Base-by-base conservation (phyloP, 768 basidiomycete species). In the Tricholoma matsutake region DNA sequence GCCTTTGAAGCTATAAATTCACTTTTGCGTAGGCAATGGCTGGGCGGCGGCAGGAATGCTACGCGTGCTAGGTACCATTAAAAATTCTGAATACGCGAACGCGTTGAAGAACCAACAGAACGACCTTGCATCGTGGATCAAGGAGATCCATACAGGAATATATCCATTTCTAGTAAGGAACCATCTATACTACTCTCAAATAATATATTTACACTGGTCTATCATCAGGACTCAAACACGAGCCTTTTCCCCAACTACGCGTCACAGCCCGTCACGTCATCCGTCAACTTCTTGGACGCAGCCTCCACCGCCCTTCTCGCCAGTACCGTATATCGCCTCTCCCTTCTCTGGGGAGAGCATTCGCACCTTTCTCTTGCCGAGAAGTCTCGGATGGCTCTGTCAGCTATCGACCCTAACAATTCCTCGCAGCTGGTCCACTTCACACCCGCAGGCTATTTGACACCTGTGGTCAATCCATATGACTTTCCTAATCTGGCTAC, bases 11-110 rank as follows among this genome's bases (percentile, higher is more conserved):
- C 59, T 65, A 14, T 0, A 34, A 61, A 29, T 51, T 11, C 25
- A 20, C 9, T 43, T 57, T 20, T 34, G 7, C 20, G 2, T 43
- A 89, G 93, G 93, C 0, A 94, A 95, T 59, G 94, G 78, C 2
- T 96, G 94, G 94, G 94, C 90, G 0, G 91, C 92, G 0, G 89
- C 86, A 16, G 94, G 94, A 1, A 94, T 94, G 82, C 76, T 92
- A 9, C 86, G 94, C 6, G 94, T 95, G 2, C 77, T 90, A 0
- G 86, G 83, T 2, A 94, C 91, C 1, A 87, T 94, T 60, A 77
- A 83, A 64, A 75, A 83, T 32, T 90, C 90, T 0, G 73, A 80
- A 54, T 91, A 78, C 62, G 75, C 81, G 1, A 75, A 75, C 31
- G 68, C 72, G 6, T 71, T 92, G 61, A 68, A 77, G 55, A 73